Base-by-base conservation (phyloP, 2,329 filamentous ascomycete species). In the Pseudohalonectria lignicola region DNA sequence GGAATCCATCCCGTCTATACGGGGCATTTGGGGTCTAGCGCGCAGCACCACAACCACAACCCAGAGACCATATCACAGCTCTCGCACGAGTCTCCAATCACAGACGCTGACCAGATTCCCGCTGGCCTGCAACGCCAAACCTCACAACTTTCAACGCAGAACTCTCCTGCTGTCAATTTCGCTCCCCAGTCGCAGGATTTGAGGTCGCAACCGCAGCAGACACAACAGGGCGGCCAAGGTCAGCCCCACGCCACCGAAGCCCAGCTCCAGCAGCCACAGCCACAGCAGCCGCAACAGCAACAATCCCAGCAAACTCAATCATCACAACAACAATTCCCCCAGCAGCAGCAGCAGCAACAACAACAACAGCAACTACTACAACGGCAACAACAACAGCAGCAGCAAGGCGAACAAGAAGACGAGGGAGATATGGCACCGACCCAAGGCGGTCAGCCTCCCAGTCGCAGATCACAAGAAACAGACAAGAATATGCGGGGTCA, bases 61-160 rank as follows among this genome's bases (percentile, higher is more conserved):
- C 59, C 72, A 20, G 76, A 80, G 53, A 76, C 74, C 5, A 55
- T 75, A 28, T 79, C 75, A 6, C 74, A 79, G 54, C 53, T 76
- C 47, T 80, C 76, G 51, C 67, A 72, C 62, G 76, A 80, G 42
- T 78, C 74, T 25, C 69, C 68, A 26, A 53, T 66, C 15, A 60
- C 62, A 31, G 73, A 76, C 44, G 60, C 61, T 29, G 71, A 73
- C 42, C 58, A 61, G 40, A 51, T 49, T 34, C 51, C 61, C 43
- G 52, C 56, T 44, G 61, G 60, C 45, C 49, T 61, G 38, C n/a
- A n/a, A n/a, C n/a, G n/a, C n/a, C n/a, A n/a, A n/a, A n/a, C n/a
- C n/a, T n/a, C n/a, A n/a, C n/a, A n/a, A n/a, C 63, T 69, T 25
- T 61, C 64, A 37, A 52, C 57, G 34, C 65, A 67, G 44, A 53